Percentiles rank a stretch among this genome's conserved stretches.
These are phyloP conservation scores for Alternaria brassicicola DNA, from an alignment of 2,329 filamentous ascomycete genomes.

Conservation along the genomic window DNA sequence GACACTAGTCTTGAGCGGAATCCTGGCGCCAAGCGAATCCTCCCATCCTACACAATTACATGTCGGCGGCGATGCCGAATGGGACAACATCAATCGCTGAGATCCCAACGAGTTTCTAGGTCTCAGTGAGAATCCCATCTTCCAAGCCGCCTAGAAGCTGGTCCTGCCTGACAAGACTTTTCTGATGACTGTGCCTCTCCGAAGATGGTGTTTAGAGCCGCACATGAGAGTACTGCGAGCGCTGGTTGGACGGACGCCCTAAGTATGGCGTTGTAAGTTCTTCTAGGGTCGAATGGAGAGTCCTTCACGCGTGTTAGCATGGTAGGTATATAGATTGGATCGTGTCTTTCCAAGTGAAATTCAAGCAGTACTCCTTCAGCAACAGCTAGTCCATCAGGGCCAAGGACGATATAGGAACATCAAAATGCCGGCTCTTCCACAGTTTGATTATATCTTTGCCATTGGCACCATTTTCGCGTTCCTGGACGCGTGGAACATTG, in stretches of 20 bases:
- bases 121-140: not conserved
- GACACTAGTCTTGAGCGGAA: slow-evolving; percentile 20
- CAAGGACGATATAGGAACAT: not conserved
- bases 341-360: not conserved
- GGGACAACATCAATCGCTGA: not conserved
- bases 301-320: slow-evolving; percentile 1
- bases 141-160: slow-evolving; percentile 25
- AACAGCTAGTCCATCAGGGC: slow-evolving; percentile 12
- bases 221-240: slow-evolving; percentile 22
- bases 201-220: slow-evolving; percentile 3
- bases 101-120: slow-evolving; percentile 7
- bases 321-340: slow-evolving; percentile 23
- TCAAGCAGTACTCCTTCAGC: slow-evolving; percentile 13
- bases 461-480: slow-evolving; percentile 69
- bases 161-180: not conserved
- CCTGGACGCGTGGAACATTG: slow-evolving; percentile 71
- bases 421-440: slow-evolving; percentile 50
- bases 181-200: slow-evolving; percentile 3
- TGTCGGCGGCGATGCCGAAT: slow-evolving; percentile 20
- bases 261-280: slow-evolving; percentile 13
- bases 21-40: slow-evolving; percentile 25
- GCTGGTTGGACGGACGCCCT: slow-evolving; percentile 18
- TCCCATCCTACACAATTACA: slow-evolving; percentile 6
- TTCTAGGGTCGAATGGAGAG: slow-evolving; percentile 1
- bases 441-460: slow-evolving; percentile 69